Evolutionary conservation across 495 filamentous ascomycete species (phyloP).

Genomic region (Daldinia decipiens): DNA sequence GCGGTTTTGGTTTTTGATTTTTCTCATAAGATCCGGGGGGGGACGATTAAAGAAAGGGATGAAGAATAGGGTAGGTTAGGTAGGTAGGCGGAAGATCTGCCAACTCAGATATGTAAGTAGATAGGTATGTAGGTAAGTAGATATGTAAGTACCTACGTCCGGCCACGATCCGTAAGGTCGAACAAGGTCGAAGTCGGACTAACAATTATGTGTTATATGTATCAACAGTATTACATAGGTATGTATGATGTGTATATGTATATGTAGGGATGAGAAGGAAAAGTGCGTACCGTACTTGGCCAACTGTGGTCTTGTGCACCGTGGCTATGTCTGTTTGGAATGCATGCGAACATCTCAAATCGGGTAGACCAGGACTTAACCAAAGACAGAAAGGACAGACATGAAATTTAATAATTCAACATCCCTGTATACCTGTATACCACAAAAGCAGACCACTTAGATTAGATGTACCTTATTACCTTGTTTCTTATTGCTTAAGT

Average conservation of each 20-base stretch:
- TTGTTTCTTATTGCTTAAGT: conserved; percentile 20
- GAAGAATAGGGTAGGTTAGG: no score
- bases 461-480: conserved; percentile 35
- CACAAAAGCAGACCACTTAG: conserved; percentile 2
- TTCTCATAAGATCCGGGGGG: background rate
- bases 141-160: conserved; percentile 10
- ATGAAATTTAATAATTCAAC: conserved; percentile 14
- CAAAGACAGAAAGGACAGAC: conserved; percentile 7
- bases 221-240: no score
- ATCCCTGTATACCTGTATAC: conserved; percentile 14
- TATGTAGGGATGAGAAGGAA: conserved; percentile 2
- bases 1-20: conserved; percentile 17
- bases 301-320: conserved; percentile 36
- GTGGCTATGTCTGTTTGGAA: conserved; percentile 46
- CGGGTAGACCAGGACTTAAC: conserved; percentile 13
- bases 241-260: no score
- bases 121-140: conserved; percentile 25
- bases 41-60: conserved; percentile 34
- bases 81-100: conserved; percentile 37
- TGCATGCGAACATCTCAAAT: conserved; percentile 40
- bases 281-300: conserved; percentile 26
- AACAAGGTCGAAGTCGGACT: background rate
- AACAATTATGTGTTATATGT: no score
- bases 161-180: conserved; percentile 10
- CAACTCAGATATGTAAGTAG: conserved; percentile 25